Base-by-base conservation (phyloP, 345 rosid species). In the Linum usitatissimum region DNA sequence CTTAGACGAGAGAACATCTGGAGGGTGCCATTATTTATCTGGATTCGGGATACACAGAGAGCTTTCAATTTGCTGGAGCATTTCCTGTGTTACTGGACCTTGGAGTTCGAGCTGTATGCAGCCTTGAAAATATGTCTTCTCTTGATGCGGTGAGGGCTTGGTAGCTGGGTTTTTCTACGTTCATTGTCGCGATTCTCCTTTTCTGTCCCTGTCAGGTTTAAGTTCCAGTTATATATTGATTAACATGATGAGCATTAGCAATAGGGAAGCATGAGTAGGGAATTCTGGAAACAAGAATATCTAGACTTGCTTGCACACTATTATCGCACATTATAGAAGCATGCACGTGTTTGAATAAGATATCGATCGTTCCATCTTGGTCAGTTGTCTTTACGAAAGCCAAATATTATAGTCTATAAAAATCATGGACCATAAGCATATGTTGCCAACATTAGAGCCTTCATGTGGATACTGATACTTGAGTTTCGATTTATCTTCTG, bases 1-100 rank as follows among this genome's bases (percentile, higher is more conserved):
- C 3, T 34, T 64, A 89, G 99, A 75, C 87, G 64, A 77, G 87
- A 18, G 96, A 89, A 72, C 81, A 84, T 68, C 59, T 89, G 6
- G 76, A 79, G 69, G 91, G 78, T 64, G 76, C 96, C 31, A 70
- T 84, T 49, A 67, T 93, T 40, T 93, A 93, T 71, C 73, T 89
- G 4, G 99, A 93, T 80, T 84, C 93, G 57, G 99, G 99, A 9
- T 93, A 96, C 73, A 82, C 95, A 2, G 99, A 93, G 74, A 84
- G 99, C 66, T 93, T 93, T 70, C 97, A 92, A 59, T 71, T 78
- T 70, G 75, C 79, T 17, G 99, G 99, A 75, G 96, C 91, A 15
- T 89, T 86, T 67, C 91, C 99, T 55, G 38, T 76, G 65, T 69
- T 93, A 57, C 73, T 93, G 73, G 80, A 82, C 20, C 85, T 78